These are phyloP conservation scores for Glycine latifolia DNA, from an alignment of 306 rosid genomes.

Conservation along the genomic window DNA sequence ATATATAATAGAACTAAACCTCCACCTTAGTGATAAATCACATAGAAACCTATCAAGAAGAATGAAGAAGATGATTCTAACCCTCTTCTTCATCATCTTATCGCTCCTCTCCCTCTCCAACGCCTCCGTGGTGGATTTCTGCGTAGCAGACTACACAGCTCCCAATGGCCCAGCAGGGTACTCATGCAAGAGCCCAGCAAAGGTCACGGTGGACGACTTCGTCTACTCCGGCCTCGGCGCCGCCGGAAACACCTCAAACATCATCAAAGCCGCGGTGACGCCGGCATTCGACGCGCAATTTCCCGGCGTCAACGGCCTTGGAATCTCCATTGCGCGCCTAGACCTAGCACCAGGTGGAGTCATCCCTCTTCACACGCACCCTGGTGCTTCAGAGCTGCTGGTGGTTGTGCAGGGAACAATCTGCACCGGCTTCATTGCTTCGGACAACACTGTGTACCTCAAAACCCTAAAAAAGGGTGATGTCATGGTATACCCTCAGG, in stretches of 20 bases:
- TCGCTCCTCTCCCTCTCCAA: constrained; percentile 54
- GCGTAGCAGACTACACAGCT: constrained; percentile 45
- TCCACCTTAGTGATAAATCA: neutral
- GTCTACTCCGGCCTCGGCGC: constrained; percentile 60
- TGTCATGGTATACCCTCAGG: constrained; percentile 82
- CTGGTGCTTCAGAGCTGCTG: constrained; percentile 66
- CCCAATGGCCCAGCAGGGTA: too few relatives aligned
- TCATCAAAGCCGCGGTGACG: constrained; percentile 72
- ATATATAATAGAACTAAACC: constrained; percentile 18
- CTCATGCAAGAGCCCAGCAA: too few relatives aligned
- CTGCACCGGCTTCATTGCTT: constrained; percentile 71
- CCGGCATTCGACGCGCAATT: constrained; percentile 74
- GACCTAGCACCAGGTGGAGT: constrained; percentile 74
- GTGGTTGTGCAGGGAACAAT: constrained; percentile 60
- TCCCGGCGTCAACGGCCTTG: constrained; percentile 80
- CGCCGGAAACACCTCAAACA: constrained; percentile 79
- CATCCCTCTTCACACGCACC: constrained; percentile 87
- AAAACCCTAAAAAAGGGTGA: constrained; percentile 75
- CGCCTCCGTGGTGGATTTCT: constrained; percentile 79
- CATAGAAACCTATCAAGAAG: neutral
- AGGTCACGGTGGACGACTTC: constrained; percentile 63
- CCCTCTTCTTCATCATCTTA: constrained; percentile 54
- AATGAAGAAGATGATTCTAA: constrained; percentile 49
- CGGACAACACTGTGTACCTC: constrained; percentile 63
- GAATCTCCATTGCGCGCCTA: constrained; percentile 64